Percentiles rank a stretch among this genome's conserved stretches.
These are phyloP conservation scores for Solanum paucissectum DNA, from an alignment of 257 asterid species.

Conservation along the genomic window DNA sequence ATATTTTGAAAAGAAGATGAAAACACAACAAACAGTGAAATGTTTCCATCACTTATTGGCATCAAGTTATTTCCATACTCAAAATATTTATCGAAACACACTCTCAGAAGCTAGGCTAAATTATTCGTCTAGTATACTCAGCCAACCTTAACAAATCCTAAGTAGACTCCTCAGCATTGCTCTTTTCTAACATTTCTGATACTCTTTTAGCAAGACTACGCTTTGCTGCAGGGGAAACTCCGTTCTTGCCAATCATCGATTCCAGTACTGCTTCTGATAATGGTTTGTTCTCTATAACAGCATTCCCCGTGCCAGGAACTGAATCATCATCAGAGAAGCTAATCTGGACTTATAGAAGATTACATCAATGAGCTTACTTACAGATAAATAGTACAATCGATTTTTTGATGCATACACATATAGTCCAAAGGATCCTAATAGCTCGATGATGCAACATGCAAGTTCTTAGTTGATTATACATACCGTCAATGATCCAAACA, in stretches of 20 bases:
- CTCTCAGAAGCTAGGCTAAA: neutral
- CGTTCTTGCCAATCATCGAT: constrained; percentile 74
- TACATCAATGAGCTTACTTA: neutral
- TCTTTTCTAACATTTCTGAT: constrained; percentile 22
- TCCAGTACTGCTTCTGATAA: constrained; percentile 67
- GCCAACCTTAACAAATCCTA: neutral
- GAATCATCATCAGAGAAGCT: constrained; percentile 53
- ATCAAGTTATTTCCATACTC: neutral
- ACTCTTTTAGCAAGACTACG: constrained; percentile 50
- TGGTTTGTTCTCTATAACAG: constrained; percentile 49
- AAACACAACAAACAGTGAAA: neutral
- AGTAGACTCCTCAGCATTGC: neutral
- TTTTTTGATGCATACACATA: neutral
- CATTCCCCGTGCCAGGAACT: constrained; percentile 27
- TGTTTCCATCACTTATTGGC: neutral
- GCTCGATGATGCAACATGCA: neutral
- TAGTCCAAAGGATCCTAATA: neutral
- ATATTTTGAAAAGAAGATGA: neutral
- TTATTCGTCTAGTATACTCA: neutral
- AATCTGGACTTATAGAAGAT: constrained; percentile 28
- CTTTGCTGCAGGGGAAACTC: constrained; percentile 71
- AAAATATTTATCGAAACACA: neutral
- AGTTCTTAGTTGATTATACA: neutral
- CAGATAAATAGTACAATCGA: neutral
- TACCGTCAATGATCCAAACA: constrained; percentile 61